Evolutionary conservation across 208 protist species (phyloP).

Genomic region (Wallacemonas sp.): DNA sequence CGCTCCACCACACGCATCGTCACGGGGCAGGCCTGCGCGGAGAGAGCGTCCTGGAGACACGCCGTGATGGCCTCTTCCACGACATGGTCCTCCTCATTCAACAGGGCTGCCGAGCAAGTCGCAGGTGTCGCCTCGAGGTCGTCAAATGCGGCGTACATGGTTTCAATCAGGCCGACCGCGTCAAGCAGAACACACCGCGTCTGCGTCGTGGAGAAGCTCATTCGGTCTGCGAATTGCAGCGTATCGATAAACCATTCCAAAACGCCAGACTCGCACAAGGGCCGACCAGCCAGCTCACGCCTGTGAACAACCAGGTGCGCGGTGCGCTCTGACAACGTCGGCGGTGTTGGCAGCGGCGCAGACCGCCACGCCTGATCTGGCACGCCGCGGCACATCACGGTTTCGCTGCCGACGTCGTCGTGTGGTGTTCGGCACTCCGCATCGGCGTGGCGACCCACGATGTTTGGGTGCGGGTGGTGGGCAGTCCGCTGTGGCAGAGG

Average conservation of each 20-base stretch:
- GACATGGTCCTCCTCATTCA: constrained; percentile 15
- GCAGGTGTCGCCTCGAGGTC: not conserved
- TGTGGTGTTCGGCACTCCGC: not conserved
- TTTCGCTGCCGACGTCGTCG: not conserved
- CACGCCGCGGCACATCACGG: not conserved
- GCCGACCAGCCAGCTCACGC: constrained; percentile 20
- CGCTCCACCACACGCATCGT: constrained; percentile 34
- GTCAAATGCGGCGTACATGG: constrained; percentile 25
- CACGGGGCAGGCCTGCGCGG: constrained; percentile 51
- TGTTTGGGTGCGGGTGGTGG: not conserved
- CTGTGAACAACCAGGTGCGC: constrained; percentile 10
- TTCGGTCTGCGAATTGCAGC: constrained; percentile 39
- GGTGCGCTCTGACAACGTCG: not conserved
- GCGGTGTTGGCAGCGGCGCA: not conserved
- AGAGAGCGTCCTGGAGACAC: constrained; percentile 40
- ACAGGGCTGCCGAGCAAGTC: not conserved
- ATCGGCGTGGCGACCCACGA: not conserved
- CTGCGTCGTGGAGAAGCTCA: constrained; percentile 56
- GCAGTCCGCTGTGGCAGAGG: not conserved
- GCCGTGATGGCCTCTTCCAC: constrained; percentile 30
- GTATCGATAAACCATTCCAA: constrained; percentile 80
- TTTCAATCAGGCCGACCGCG: constrained; percentile 45
- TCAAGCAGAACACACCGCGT: constrained; percentile 65
- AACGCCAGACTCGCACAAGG: constrained; percentile 45
- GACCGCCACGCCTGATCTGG: constrained; percentile 3